Base-by-base conservation (phyloP, 1,284 basidiomycete species). In the Apiotrichum mycotoxinovorans region DNA sequence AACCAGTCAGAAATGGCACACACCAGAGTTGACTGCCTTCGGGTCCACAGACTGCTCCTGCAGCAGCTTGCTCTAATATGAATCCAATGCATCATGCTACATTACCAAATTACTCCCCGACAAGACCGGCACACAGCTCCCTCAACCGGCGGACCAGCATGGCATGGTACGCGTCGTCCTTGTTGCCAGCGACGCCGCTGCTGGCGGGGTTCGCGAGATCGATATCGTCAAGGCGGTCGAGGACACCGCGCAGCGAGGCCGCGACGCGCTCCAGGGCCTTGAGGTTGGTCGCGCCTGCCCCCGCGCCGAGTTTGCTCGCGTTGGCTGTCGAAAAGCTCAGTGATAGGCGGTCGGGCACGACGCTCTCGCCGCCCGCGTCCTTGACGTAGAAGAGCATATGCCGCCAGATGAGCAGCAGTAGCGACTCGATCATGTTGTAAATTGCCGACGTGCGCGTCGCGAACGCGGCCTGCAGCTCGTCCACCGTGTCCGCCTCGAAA, bases 361-460 rank as follows among this genome's bases (percentile, higher is more conserved):
- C 61, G 15, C 54, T 41, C 15, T 52, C 57, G 12, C 58, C 56
- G 42, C 64, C 68, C 26, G 70, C 69, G 44, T 76, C 71, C 51
- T 73, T 73, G 52, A 79, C 74, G 71, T 78, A 82, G 66, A 78
- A 79, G 20, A 84, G 81, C 38, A 94, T 71, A 71, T 97, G 93
- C 34, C 91, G 82, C 87, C 90, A 94, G 14, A 92, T 80, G 7
- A 96, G 80, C 8, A 96, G 80, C 9, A 96, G 79, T 9, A 91
- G 76, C 80, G 93, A 88, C 76, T 96, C 92, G 48, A 87, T 79
- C 46, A 87, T 85, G 62, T 85, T 62, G 60, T 51, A 48, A 33
- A 62, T 62, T 15, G 45, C 43, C 41, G 35, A 45, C 4, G 49
- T 38, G 11, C 60, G 48, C 4, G 37, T 27, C 2, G 45, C 57